phyloP scores from a whole-genome alignment of 1,284 basidiomycete species.

The Cutaneotrichosporon sp. region DNA sequence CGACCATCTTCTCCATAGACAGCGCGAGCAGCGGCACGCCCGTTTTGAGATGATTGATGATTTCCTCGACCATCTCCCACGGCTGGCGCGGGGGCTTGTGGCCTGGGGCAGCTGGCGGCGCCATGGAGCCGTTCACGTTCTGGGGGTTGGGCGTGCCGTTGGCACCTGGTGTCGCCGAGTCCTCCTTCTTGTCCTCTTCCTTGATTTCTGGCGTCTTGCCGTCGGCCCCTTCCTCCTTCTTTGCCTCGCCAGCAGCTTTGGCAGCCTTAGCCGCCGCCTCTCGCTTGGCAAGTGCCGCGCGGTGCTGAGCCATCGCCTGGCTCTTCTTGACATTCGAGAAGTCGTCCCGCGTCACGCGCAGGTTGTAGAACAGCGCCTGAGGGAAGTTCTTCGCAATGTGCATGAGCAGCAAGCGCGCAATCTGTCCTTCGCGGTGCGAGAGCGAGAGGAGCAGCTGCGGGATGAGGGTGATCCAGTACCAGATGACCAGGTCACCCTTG shows the following conservation, averaged over 20 bases:
- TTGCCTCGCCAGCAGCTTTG: conserved; percentile 47
- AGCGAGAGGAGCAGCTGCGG: conserved; percentile 92
- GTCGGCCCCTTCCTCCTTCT: conserved; percentile 35
- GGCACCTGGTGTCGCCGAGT: conserved; percentile 10
- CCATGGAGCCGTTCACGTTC: conserved; percentile 27
- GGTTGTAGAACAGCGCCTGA: conserved; percentile 94
- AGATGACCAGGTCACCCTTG: conserved; percentile 92
- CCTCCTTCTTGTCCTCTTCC: conserved; percentile 21
- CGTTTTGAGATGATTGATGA: conserved; percentile 91
- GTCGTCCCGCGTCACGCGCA: conserved; percentile 89
- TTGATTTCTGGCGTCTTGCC: conserved; percentile 21
- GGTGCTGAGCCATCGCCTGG: conserved; percentile 22
- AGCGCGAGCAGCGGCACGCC: conserved; percentile 91
- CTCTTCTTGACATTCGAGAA: conserved; percentile 53
- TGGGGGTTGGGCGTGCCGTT: conserved; percentile 14
- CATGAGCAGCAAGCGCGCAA: conserved; percentile 82
- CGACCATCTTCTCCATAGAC: conserved; percentile 95
- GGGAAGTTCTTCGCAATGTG: conserved; percentile 90
- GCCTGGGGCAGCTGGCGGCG: conserved; percentile 42
- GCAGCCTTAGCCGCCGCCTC: conserved; percentile 39
- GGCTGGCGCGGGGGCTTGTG: conserved; percentile 58
- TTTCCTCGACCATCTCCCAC: conserved; percentile 90
- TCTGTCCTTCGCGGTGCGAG: conserved; percentile 85
- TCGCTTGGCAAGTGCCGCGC: conserved; percentile 18
- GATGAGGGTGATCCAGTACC: conserved; percentile 99